Evolutionary conservation across 2,329 filamentous ascomycete genomes (phyloP), one percentile per base, ranked within the genome.

Genomic region (Aspergillus ustus): DNA sequence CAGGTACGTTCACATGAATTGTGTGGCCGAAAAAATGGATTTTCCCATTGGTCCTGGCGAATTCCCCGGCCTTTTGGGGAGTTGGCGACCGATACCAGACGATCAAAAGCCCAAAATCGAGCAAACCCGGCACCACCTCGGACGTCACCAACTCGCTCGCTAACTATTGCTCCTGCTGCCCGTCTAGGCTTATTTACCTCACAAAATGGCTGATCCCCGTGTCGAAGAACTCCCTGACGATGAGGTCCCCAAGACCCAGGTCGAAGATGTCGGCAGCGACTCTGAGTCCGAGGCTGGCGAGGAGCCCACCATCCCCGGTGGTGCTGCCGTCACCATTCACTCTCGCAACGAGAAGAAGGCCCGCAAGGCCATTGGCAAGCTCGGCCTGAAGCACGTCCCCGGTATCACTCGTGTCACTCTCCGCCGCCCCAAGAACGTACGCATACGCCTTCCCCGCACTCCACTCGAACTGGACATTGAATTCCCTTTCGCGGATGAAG

Each of bases 281-380:
- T 83, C 81, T 63, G 82, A 83, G 68, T 83, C 81, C 60, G 82
- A 83, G 69, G 75, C 73, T 67, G 81, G 77, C 60, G 84, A 84
- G 66, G 87, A 89, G 77, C 81, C 84, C 73, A 84, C 81, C 79
- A 88, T 90, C 73, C 92, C 94, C 78, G 90, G 91, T 71, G 95
- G 94, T 77, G 91, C 93, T 76, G 88, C 90, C 69, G 91, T 94
- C 77, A 88, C 95, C 74, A 90, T 99, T 77, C 94, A 98, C 88
- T 97, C 92, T 78, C 93, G 95, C 82, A 98, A 98, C 85, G 95
- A 99, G 91, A 99, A 99, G 91, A 99, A 99, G 90, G 96, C 95
- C 75, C 91, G 95, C 84, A 99, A 99, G 89, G 93, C 93, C 77
- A 96, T 99, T 80, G 91, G 93, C 82, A 99, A 99, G 89, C 89